Conservation (phyloP, 208 protist species). For the Trichomonas tenax region DNA sequence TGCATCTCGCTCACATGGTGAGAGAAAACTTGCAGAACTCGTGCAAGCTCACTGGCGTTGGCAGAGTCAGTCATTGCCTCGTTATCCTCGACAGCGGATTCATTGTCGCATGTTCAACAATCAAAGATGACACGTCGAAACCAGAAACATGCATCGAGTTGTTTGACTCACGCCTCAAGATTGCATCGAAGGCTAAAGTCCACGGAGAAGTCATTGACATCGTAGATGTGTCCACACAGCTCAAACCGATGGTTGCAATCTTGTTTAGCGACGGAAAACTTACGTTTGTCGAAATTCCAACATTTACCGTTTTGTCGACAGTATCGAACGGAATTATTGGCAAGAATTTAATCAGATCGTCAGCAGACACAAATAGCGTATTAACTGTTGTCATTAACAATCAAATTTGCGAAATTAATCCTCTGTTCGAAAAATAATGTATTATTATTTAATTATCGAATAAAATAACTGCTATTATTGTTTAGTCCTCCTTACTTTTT, state of each 20-base stretch:
- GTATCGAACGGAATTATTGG: not conserved
- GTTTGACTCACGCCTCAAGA: not conserved
- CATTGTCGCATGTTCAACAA: not conserved
- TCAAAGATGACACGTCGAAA: not conserved
- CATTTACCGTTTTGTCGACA: not conserved
- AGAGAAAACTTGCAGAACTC: not conserved
- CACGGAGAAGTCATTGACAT: not conserved
- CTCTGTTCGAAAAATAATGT: not conserved
- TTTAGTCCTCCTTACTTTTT: not conserved
- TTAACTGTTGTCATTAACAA: not conserved
- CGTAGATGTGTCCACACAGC: not conserved
- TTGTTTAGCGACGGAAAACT: not conserved
- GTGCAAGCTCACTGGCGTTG: not conserved
- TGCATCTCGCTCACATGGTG: not conserved
- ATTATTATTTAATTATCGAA: not conserved
- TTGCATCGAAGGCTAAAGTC: not conserved
- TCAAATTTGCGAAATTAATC: not conserved
- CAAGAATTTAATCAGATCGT: not conserved
- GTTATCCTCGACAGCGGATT: not conserved
- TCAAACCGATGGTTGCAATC: not conserved
- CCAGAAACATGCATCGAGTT: not conserved
- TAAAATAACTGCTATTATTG: not conserved
- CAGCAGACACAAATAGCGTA: not conserved
- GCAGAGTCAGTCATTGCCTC: not conserved
- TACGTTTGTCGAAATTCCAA: not conserved